phyloP scores from a whole-genome alignment of 805 yeast genomes.

The Candida stauntonica region DNA sequence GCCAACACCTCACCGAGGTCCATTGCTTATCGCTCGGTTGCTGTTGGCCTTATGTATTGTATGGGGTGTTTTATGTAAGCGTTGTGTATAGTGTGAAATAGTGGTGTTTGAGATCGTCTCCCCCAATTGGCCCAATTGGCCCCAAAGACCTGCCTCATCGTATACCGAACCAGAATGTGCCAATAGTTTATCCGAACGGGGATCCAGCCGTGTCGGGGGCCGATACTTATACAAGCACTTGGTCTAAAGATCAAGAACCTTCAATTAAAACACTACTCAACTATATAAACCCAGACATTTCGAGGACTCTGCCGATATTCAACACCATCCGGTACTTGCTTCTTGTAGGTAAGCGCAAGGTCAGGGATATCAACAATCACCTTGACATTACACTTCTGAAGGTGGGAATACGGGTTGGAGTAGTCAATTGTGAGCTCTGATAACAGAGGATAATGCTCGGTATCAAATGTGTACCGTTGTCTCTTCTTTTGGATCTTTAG shows the following conservation, averaged over 20 bases:
- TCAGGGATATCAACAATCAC: slow-evolving; percentile 12
- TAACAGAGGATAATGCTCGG: slow-evolving; percentile 14
- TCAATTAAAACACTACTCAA: slow-evolving; percentile 3
- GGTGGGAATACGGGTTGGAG: slow-evolving; percentile 19
- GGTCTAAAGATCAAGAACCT: background rate
- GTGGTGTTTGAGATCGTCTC: no score
- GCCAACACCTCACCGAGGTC: background rate
- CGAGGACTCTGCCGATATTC: slow-evolving; percentile 9
- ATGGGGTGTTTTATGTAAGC: no score
- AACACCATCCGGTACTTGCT: slow-evolving; percentile 11
- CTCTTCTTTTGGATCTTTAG: slow-evolving; percentile 5
- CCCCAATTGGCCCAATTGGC: no score
- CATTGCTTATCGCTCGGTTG: no score
- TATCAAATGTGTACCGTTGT: slow-evolving; percentile 10
- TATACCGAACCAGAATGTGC: background rate
- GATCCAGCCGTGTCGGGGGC: background rate
- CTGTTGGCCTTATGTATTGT: no score
- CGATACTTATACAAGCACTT: background rate
- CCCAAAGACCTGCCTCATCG: no score
- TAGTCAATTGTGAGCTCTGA: slow-evolving; percentile 11
- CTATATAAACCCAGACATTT: slow-evolving; percentile 9
- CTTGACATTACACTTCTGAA: slow-evolving; percentile 18
- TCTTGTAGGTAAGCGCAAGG: slow-evolving; percentile 10
- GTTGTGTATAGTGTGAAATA: no score
- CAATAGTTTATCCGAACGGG: background rate